Percentiles rank a stretch among this genome's conserved stretches.
phyloP scores from a whole-genome alignment of 2,329 filamentous ascomycete genomes.

The Verticillium isaacii region DNA sequence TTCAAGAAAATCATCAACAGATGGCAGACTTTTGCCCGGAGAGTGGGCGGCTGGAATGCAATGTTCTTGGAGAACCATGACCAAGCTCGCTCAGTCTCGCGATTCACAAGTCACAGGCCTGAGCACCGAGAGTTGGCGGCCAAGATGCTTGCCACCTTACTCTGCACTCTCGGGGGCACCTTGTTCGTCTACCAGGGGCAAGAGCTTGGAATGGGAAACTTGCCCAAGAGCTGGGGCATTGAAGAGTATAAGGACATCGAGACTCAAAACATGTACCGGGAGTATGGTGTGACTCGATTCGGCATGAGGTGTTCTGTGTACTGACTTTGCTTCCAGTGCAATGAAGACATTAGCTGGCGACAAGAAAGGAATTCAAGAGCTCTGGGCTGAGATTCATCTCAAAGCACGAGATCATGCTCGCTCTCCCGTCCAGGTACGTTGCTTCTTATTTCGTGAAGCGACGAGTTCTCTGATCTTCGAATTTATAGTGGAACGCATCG shows the following conservation, averaged over 20 bases:
- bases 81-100: slow-evolving; percentile 49
- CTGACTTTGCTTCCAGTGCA: background rate
- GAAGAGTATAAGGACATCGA: slow-evolving; percentile 31
- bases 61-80: slow-evolving; percentile 63
- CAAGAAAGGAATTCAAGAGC: background rate
- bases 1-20: slow-evolving; percentile 40
- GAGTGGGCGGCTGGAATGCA: slow-evolving; percentile 51
- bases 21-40: slow-evolving; percentile 39
- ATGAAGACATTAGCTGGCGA: background rate
- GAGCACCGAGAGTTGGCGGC: slow-evolving; percentile 42
- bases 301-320: too few relatives aligned
- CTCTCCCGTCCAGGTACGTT: background rate
- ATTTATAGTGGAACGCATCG: background rate
- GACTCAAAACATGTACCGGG: background rate
- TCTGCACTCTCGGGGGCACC: slow-evolving; percentile 47
- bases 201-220: slow-evolving; percentile 55
- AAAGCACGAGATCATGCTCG: slow-evolving; percentile 1
- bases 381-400: background rate
- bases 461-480: background rate
- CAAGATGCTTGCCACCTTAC: slow-evolving; percentile 55
- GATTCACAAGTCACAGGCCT: slow-evolving; percentile 28
- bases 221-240: slow-evolving; percentile 41
- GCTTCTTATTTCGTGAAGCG: background rate
- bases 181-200: slow-evolving; percentile 56
- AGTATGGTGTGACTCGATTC: background rate